Percentiles rank a stretch among this genome's conserved stretches.
Evolutionary conservation across 768 basidiomycete genomes (phyloP).

Genomic region (Russula dissimulans): DNA sequence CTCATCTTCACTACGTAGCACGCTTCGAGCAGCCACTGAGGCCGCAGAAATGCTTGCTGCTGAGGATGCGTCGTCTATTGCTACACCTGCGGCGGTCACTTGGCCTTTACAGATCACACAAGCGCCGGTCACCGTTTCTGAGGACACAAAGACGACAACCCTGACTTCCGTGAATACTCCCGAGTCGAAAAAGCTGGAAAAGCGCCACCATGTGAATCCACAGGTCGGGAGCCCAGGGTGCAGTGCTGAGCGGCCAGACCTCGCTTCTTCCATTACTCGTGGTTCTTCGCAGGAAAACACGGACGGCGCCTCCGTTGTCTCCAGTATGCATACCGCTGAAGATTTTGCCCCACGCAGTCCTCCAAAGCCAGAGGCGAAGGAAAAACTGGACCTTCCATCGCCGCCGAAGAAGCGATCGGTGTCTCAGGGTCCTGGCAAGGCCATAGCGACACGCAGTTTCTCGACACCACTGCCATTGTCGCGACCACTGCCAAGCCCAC

Average conservation of each 20-base stretch:
- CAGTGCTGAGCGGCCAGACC: neutral
- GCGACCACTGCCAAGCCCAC: conserved; percentile 15
- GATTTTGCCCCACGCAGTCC: neutral
- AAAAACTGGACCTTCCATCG: neutral
- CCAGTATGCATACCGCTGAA: neutral
- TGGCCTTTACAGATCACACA: neutral
- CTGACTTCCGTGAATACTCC: neutral
- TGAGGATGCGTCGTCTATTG: neutral
- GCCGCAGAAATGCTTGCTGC: conserved; percentile 4
- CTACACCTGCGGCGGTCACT: neutral
- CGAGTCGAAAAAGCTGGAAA: neutral
- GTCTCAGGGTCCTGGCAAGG: neutral
- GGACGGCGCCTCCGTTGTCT: neutral
- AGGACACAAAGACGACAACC: neutral
- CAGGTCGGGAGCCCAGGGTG: neutral
- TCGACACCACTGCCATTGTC: conserved; percentile 11
- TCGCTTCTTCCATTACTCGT: neutral
- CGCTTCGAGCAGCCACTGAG: conserved; percentile 4
- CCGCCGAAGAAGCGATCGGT: neutral
- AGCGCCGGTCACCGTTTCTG: neutral
- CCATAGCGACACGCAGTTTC: conserved; percentile 1
- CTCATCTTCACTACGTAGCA: conserved; percentile 10
- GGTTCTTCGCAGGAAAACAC: neutral
- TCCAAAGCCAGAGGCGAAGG: neutral
- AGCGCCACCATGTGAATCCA: neutral